These are phyloP conservation scores for Calendula officinalis DNA, from an alignment of 129 eudicot species.

Conservation along the genomic window DNA sequence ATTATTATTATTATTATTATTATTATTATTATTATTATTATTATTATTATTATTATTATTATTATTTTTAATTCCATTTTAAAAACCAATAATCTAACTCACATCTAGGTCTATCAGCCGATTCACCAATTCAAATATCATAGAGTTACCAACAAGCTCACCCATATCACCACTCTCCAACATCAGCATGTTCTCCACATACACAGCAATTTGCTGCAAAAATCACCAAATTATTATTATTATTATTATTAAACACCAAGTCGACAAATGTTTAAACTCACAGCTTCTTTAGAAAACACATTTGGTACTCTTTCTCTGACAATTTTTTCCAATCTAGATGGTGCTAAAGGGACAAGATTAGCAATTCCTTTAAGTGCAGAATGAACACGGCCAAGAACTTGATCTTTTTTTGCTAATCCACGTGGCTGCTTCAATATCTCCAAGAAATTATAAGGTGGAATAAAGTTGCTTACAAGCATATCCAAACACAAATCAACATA, in stretches of 20 bases:
- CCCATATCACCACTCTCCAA: constrained; percentile 83
- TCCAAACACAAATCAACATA: constrained; percentile 77
- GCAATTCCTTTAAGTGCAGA: constrained; percentile 64
- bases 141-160: constrained; percentile 68
- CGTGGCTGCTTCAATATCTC: constrained; percentile 57
- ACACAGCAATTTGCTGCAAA: constrained; percentile 58
- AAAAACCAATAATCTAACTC: constrained; percentile 32
- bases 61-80: not conserved
- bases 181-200: constrained; percentile 79
- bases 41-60: not conserved
- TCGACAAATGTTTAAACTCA: constrained; percentile 28
- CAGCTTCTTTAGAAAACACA: constrained; percentile 45
- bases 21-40: not conserved
- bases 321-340: constrained; percentile 65
- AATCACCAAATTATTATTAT: not conserved
- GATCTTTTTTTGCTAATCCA: constrained; percentile 64
- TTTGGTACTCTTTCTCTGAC: constrained; percentile 65
- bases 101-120: constrained; percentile 85
- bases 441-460: constrained; percentile 57
- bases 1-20: not conserved
- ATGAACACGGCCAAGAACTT: constrained; percentile 80
- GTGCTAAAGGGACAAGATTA: constrained; percentile 76
- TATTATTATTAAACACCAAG: not conserved
- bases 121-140: constrained; percentile 70
- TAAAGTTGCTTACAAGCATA: constrained; percentile 83